Evolutionary conservation across 345 rosid species (phyloP).

Genomic region (Raphanus sativus): DNA sequence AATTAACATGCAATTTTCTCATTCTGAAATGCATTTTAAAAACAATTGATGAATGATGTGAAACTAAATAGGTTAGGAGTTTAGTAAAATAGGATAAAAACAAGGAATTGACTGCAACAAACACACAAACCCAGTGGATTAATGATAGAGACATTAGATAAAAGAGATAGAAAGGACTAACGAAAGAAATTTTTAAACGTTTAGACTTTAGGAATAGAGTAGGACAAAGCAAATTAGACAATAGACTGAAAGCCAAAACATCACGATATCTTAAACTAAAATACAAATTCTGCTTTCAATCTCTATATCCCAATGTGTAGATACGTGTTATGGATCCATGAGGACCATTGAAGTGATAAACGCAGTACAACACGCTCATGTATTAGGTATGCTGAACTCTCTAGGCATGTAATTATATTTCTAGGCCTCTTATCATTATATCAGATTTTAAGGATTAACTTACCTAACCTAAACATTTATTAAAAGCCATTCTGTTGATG

Average conservation of each 20-base stretch:
- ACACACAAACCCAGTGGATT: neutral
- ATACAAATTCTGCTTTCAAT: neutral
- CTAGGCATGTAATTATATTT: neutral
- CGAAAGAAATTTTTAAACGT: neutral
- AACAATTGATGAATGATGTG: neutral
- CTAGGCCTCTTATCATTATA: neutral
- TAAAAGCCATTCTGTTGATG: slow-evolving; percentile 22
- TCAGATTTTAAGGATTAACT: neutral
- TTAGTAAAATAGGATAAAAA: neutral
- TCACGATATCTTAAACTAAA: neutral
- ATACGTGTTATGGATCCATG: neutral
- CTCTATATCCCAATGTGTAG: neutral
- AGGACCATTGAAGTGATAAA: neutral
- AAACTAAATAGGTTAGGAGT: neutral
- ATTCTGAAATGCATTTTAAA: neutral
- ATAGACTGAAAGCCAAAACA: neutral
- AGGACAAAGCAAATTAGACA: neutral
- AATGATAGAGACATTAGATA: neutral
- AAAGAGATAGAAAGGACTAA: neutral
- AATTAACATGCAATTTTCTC: neutral
- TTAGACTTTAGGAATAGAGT: neutral
- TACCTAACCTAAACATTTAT: neutral
- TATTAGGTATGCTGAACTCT: neutral
- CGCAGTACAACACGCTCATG: neutral
- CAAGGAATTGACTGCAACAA: neutral